phyloP scores from a whole-genome alignment of 176 grass and related monocot genomes.

The Cenchrus americanus region DNA sequence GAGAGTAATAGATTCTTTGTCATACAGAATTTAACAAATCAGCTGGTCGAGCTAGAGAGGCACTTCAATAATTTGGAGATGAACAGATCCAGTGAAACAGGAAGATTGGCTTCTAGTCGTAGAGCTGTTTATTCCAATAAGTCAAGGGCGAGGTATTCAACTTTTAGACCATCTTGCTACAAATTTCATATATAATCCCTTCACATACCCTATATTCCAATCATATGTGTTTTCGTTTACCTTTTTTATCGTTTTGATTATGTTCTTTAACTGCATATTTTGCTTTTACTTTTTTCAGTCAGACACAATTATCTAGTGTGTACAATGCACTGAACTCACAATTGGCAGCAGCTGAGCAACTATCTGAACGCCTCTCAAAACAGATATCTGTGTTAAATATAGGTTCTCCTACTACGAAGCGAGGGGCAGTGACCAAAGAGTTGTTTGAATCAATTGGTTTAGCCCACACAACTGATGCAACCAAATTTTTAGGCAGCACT shows the following conservation, averaged over 20 bases:
- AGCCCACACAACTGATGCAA: constrained; percentile 48
- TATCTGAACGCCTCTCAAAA: constrained; percentile 83
- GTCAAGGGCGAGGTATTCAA: constrained; percentile 62
- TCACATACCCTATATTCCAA: not conserved
- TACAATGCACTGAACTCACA: constrained; percentile 90
- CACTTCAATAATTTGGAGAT: constrained; percentile 97
- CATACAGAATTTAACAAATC: constrained; percentile 83
- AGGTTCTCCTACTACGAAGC: constrained; percentile 60
- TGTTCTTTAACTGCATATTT: constrained; percentile 42
- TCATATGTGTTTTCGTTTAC: constrained; percentile 6
- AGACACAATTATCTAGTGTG: constrained; percentile 78
- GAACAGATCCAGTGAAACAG: constrained; percentile 79
- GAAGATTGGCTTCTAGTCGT: constrained; percentile 60
- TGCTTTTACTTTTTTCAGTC: constrained; percentile 56
- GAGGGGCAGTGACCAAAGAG: constrained; percentile 60
- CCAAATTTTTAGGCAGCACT: constrained; percentile 44
- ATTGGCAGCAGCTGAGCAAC: constrained; percentile 85
- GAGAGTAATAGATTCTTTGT: constrained; percentile 28
- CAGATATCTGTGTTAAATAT: constrained; percentile 85
- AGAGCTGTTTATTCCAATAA: constrained; percentile 61
- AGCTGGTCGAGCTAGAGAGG: constrained; percentile 87
- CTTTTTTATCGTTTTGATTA: not conserved
- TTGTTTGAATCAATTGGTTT: constrained; percentile 95
- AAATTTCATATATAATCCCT: constrained; percentile 17
- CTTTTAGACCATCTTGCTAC: constrained; percentile 1